Evolutionary conservation across 179 eudicot genomes (phyloP), one percentile per base, ranked within the genome.

Genomic region (Silene noctiflora): DNA sequence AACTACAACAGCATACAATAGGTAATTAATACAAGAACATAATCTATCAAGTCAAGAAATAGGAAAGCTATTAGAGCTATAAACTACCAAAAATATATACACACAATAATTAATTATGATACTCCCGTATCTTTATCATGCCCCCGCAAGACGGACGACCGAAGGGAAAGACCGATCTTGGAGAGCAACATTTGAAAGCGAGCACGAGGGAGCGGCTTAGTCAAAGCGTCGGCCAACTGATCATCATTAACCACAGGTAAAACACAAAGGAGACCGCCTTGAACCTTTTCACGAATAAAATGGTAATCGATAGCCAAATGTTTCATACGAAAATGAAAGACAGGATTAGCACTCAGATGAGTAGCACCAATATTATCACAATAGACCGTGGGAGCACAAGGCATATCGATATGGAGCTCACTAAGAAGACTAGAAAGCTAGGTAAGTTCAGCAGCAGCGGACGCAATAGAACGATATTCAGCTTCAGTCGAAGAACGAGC

Each of bases 81-180:
- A n/a, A n/a, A n/a, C n/a, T n/a, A n/a, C n/a, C n/a, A n/a, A n/a
- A n/a, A n/a, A n/a, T n/a, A n/a, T 29, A 29, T 29, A 29, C 33
- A 29, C 33, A 29, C n/a, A 29, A 29, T 29, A 29, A 2, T 29
- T 29, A 29, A 25, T 3, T 29, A 29, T 1, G 33, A 29, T 44
- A 44, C 1, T 44, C 4, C 4, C 29, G 29, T 27, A 27, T 27
- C 13, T 44, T 3, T 44, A 44, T 5, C 51, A 44, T 44, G 33
- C 33, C 67, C 67, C 33, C 24, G 67, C 33, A 63, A 63, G 29
- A 63, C 20, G 67, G 67, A 22, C 67, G 67, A 20, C 25, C 29
- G 1, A 22, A 24, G 8, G 2, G 33, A 5, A 20, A 63, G 67
- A 1, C 67, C 67, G 20, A 63, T 63, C 29, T 63, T 22, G 33